Base-by-base conservation (phyloP, 1,139 yeast genomes). In the Lodderomyces elongisporus region DNA sequence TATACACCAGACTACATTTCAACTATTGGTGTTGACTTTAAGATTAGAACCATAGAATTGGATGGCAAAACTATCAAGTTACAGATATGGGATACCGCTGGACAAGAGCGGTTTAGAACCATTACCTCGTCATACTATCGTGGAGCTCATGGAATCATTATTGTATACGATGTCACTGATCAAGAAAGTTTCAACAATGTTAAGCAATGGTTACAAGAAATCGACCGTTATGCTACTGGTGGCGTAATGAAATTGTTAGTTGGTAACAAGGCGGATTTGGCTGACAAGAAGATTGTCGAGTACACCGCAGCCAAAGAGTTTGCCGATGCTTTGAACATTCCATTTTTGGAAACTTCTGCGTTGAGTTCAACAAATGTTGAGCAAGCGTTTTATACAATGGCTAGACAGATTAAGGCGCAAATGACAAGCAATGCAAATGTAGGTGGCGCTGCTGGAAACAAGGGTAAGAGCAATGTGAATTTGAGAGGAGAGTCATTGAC, bases 41-140 rank as follows among this genome's bases (percentile, higher is more conserved):
- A 91, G 66, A 91, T 91, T 64, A 85, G 96, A 70, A 91, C 97
- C 34, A 87, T 91, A 42, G 96, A 89, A 53, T 71, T 91, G 44
- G 97, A 91, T 49, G 98, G 97, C 45, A 91, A 91, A 70, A 88
- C 96, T 38, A 93, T 91, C 58, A 91, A 91, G 68, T 74, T 93
- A 52, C 98, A 91, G 66, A 89, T 91, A 56, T 91, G 98, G 98
- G 98, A 91, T 58, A 91, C 98, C 35, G 98, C 98, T 6, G 98
- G 98, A 27, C 98, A 91, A 67, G 98, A 91, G 62, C 74, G 98
- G 51, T 91, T 91, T 69, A 79, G 97, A 66, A 91, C 98, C 38
- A 91, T 91, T 66, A 93, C 98, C 8, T 85, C 96, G 10, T 87
- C 97, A 9, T 91, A 93, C 68, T 91, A 91, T 70, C 82, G 98